Evolutionary conservation across 1,284 basidiomycete species (phyloP).

Genomic region (Heterobasidion parviporum): DNA sequence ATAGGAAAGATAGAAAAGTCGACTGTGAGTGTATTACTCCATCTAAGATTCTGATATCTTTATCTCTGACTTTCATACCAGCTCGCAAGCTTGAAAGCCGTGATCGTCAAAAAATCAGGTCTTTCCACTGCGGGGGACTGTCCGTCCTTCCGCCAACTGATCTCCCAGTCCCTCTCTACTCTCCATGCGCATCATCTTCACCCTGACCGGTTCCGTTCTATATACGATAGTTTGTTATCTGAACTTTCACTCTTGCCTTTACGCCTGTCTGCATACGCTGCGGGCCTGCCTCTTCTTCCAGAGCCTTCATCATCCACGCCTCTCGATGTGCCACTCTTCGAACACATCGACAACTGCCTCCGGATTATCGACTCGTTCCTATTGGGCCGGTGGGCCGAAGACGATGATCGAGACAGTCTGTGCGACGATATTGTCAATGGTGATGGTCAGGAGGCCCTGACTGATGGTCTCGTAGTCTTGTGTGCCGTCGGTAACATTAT

Average conservation of each 20-base stretch:
- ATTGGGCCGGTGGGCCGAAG: conserved; percentile 40
- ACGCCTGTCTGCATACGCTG: conserved; percentile 30
- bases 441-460: conserved; percentile 21
- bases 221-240: conserved; percentile 24
- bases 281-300: conserved; percentile 34
- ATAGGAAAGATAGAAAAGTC: conserved; percentile 39
- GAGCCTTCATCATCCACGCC: conserved; percentile 10
- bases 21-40: conserved; percentile 25
- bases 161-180: conserved; percentile 34
- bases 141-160: conserved; percentile 32
- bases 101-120: conserved; percentile 30
- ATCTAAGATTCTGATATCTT: not conserved
- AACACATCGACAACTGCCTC: conserved; percentile 47
- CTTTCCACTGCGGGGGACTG: conserved; percentile 15
- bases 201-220: conserved; percentile 22
- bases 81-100: conserved; percentile 4
- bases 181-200: conserved; percentile 29
- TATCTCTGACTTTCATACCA: not conserved
- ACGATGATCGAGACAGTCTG: conserved; percentile 14
- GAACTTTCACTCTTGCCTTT: conserved; percentile 30
- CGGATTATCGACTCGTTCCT: conserved; percentile 55
- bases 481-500: conserved; percentile 31
- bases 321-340: conserved; percentile 27
- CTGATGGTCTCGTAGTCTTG: conserved; percentile 34
- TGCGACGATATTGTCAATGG: conserved; percentile 10